Evolutionary conservation across 352 stramenopile genomes (phyloP).

Genomic region (Globisporangium ultimum): DNA sequence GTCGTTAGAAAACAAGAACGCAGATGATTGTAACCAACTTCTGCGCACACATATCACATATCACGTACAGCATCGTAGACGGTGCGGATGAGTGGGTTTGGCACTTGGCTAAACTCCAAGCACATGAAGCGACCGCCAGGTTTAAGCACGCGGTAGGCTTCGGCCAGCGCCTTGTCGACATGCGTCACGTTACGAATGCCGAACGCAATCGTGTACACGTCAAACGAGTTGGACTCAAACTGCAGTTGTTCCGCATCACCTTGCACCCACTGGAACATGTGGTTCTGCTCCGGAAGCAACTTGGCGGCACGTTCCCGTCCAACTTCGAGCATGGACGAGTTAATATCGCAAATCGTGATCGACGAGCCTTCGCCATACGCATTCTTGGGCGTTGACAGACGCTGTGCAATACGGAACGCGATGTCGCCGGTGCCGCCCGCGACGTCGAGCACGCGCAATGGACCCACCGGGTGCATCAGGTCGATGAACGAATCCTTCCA

Average conservation of each 20-base stretch:
- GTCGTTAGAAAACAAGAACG: background rate
- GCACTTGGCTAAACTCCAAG: constrained; percentile 97
- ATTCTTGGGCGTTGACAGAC: constrained; percentile 30
- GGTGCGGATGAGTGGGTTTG: constrained; percentile 88
- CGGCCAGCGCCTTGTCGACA: constrained; percentile 92
- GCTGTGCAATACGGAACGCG: constrained; percentile 95
- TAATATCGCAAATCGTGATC: constrained; percentile 99
- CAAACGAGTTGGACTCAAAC: constrained; percentile 95
- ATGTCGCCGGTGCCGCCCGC: constrained; percentile 98
- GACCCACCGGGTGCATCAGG: constrained; percentile 71
- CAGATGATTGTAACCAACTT: background rate
- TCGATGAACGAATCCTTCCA: constrained; percentile 98
- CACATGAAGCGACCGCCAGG: constrained; percentile 97
- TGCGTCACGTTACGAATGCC: constrained; percentile 99
- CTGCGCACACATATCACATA: background rate
- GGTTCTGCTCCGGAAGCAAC: constrained; percentile 53
- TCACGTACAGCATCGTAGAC: constrained; percentile 91
- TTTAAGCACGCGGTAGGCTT: constrained; percentile 96
- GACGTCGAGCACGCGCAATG: constrained; percentile 92
- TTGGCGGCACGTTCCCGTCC: constrained; percentile 87
- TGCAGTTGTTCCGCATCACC: constrained; percentile 95
- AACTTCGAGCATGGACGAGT: constrained; percentile 98
- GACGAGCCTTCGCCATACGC: constrained; percentile 36
- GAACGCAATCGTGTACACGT: constrained; percentile 99
- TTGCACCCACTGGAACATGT: constrained; percentile 89